These are phyloP conservation scores for Suillus plorans DNA, from an alignment of 768 basidiomycete species.

Conservation along the genomic window DNA sequence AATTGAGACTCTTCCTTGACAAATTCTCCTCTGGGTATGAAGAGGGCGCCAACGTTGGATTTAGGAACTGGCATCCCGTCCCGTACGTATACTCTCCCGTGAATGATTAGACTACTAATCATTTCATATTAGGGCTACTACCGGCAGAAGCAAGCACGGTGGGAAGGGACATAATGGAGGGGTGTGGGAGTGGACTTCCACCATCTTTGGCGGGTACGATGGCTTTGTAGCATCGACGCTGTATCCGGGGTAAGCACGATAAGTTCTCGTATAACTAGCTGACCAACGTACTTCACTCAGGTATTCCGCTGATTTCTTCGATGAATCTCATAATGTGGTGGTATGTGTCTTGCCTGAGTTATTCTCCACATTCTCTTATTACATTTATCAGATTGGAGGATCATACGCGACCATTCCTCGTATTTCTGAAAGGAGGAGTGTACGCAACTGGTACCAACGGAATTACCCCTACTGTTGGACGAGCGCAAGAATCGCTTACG, in stretches of 20 bases:
- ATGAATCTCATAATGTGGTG: constrained; percentile 81
- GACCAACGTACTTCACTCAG: constrained; percentile 32
- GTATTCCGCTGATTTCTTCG: constrained; percentile 90
- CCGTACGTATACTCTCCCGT: constrained; percentile 56
- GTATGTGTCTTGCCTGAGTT: constrained; percentile 46
- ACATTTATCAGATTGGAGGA: constrained; percentile 69
- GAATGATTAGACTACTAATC: not conserved
- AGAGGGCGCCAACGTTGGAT: constrained; percentile 80
- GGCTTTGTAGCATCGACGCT: constrained; percentile 74
- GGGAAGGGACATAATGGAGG: constrained; percentile 87
- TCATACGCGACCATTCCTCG: constrained; percentile 86
- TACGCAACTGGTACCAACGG: constrained; percentile 91
- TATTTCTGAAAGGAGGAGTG: constrained; percentile 68
- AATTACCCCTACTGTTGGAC: constrained; percentile 91
- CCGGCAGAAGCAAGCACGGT: constrained; percentile 48
- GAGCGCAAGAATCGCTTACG: constrained; percentile 69
- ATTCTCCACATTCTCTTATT: not conserved
- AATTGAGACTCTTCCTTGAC: constrained; percentile 78
- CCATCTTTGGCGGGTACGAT: constrained; percentile 64
- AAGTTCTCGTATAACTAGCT: not conserved
- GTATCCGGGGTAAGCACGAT: constrained; percentile 75
- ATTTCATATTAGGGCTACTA: constrained; percentile 55
- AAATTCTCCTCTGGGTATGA: constrained; percentile 73
- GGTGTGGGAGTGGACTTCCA: constrained; percentile 98
- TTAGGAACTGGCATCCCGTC: constrained; percentile 91